Conservation (phyloP, 345 rosid species). For the Rhodamnia argentea region DNA sequence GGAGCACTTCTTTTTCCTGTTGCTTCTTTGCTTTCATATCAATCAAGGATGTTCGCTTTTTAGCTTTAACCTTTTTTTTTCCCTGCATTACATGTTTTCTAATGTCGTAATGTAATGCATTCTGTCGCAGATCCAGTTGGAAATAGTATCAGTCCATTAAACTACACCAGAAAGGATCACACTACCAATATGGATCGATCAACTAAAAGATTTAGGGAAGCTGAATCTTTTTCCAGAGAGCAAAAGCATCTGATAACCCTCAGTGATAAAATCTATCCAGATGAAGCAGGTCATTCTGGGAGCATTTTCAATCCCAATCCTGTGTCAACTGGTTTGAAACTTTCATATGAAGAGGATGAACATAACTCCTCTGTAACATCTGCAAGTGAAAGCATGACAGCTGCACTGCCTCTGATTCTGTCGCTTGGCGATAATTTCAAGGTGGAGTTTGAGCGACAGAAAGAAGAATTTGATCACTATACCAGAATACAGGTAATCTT, state of each 20-base stretch:
- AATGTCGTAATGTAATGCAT: neutral
- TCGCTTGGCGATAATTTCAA: slow-evolving; percentile 39
- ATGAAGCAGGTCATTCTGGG: slow-evolving; percentile 28
- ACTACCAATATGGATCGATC: slow-evolving; percentile 16
- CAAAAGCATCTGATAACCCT: slow-evolving; percentile 30
- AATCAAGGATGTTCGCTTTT: neutral
- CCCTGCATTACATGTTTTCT: neutral
- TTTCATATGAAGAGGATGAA: slow-evolving; percentile 64
- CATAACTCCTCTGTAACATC: slow-evolving; percentile 58
- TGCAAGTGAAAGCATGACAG: slow-evolving; percentile 32
- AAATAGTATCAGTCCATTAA: slow-evolving; percentile 27
- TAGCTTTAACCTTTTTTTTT: neutral
- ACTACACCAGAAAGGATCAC: slow-evolving; percentile 30
- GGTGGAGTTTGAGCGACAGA: slow-evolving; percentile 44
- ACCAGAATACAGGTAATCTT: slow-evolving; percentile 42
- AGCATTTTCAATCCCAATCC: slow-evolving; percentile 37
- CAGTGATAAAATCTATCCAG: slow-evolving; percentile 28
- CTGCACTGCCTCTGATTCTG: slow-evolving; percentile 26
- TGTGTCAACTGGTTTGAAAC: slow-evolving; percentile 59
- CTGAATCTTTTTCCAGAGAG: slow-evolving; percentile 23
- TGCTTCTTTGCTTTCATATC: neutral
- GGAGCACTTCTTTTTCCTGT: neutral
- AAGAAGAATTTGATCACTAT: slow-evolving; percentile 48
- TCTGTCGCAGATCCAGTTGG: slow-evolving; percentile 32
- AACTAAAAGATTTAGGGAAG: slow-evolving; percentile 43